These are phyloP conservation scores for Colletotrichum simmondsii DNA, from an alignment of 2,329 filamentous ascomycete species.

Conservation along the genomic window DNA sequence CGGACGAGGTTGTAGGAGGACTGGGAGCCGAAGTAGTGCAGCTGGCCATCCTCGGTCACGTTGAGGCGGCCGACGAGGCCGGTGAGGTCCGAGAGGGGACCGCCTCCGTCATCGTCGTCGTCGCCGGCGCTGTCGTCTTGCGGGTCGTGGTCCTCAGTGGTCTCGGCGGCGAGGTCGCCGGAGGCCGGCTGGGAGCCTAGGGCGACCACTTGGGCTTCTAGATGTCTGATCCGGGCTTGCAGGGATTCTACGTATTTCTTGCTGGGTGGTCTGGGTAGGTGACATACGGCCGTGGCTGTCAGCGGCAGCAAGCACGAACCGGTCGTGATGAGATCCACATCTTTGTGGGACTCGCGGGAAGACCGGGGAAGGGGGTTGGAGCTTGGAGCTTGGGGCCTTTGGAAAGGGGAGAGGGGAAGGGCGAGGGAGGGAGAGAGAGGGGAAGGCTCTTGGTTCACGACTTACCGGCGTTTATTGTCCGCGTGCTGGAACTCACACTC, in stretches of 20 bases:
- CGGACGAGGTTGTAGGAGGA: constrained; percentile 37
- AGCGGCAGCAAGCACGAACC: not conserved
- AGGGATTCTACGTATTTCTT: constrained; percentile 40
- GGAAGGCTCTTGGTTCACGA: not conserved
- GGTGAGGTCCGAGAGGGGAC: constrained; percentile 33
- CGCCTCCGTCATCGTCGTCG: constrained; percentile 27
- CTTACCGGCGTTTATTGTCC: constrained; percentile 33
- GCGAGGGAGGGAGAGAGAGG: not conserved
- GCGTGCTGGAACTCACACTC: constrained; percentile 30
- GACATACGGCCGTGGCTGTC: not conserved
- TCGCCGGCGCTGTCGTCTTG: not conserved
- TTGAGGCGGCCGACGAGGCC: constrained; percentile 29
- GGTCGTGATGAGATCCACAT: not conserved
- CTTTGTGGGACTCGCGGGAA: not conserved
- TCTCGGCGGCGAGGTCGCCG: not conserved
- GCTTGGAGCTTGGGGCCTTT: not conserved
- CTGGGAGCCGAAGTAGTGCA: constrained; percentile 40
- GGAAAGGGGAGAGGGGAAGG: not conserved
- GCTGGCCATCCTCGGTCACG: constrained; percentile 37
- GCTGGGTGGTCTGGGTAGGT: constrained; percentile 36
- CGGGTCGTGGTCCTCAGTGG: not conserved
- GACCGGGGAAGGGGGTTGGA: not conserved
- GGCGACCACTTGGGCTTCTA: constrained; percentile 34
- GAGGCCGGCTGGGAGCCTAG: not conserved
- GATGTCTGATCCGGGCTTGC: constrained; percentile 32